Conservation (phyloP, 2,329 filamentous ascomycete genomes). For the Ambrosiella cleistominuta region DNA sequence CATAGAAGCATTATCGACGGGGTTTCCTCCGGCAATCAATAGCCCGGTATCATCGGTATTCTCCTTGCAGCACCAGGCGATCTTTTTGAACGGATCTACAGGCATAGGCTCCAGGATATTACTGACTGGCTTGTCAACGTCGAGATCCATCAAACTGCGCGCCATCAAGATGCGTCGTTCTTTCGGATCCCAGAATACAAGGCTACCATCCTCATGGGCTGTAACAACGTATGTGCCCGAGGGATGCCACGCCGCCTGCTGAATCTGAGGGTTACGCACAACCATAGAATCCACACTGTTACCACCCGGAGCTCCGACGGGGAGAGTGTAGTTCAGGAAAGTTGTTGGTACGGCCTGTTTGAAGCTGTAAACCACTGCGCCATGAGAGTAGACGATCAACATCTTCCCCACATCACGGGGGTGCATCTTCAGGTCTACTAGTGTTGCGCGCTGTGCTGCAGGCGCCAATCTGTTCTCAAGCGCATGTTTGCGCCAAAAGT, state of each 20-base stretch:
- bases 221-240: slow-evolving; percentile 80
- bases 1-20: slow-evolving; percentile 47
- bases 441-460: slow-evolving; percentile 21
- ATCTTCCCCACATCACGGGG: slow-evolving; percentile 84
- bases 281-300: slow-evolving; percentile 41
- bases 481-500: slow-evolving; percentile 65
- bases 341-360: slow-evolving; percentile 69
- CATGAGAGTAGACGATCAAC: slow-evolving; percentile 76
- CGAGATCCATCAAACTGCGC: slow-evolving; percentile 55
- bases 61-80: slow-evolving; percentile 85
- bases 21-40: slow-evolving; percentile 66
- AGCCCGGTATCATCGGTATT: slow-evolving; percentile 89
- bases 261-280: slow-evolving; percentile 51
- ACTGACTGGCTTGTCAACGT: slow-evolving; percentile 50
- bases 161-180: slow-evolving; percentile 74
- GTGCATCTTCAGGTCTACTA: slow-evolving; percentile 71
- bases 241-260: slow-evolving; percentile 83
- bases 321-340: slow-evolving; percentile 70
- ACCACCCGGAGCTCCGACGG: slow-evolving; percentile 68
- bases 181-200: slow-evolving; percentile 88
- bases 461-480: slow-evolving; percentile 37
- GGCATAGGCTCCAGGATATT: slow-evolving; percentile 35
- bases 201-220: slow-evolving; percentile 73
- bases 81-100: slow-evolving; percentile 57
- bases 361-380: slow-evolving; percentile 82